Percentiles rank a stretch among this genome's conserved stretches.
Evolutionary conservation across 164 flowering plant genomes (phyloP).

Genomic region (Macadamia tetraphylla): DNA sequence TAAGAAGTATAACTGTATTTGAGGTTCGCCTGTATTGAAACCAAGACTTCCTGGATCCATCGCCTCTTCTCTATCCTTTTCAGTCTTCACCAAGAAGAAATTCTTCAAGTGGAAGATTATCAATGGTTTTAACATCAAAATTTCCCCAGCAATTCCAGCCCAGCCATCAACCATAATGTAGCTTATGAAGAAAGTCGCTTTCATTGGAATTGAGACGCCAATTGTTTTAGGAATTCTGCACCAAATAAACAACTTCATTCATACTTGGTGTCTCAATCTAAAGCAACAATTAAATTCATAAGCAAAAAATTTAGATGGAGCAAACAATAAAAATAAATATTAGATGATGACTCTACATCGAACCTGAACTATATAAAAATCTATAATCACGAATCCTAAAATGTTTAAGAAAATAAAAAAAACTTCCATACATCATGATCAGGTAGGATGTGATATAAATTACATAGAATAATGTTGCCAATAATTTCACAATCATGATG

Average conservation of each 20-base stretch:
- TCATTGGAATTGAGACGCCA: constrained; percentile 85
- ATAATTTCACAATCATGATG: too few relatives aligned
- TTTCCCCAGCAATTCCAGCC: constrained; percentile 92
- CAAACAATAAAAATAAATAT: too few relatives aligned
- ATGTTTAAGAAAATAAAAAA: too few relatives aligned
- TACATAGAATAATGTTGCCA: too few relatives aligned
- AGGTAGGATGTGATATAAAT: too few relatives aligned
- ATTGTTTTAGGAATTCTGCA: constrained; percentile 73
- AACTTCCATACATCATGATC: too few relatives aligned
- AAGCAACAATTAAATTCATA: neutral
- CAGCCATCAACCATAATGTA: constrained; percentile 96
- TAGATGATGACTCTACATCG: too few relatives aligned
- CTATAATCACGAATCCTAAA: too few relatives aligned
- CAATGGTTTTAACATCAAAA: constrained; percentile 69
- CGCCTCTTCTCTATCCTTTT: constrained; percentile 79
- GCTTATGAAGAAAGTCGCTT: constrained; percentile 92
- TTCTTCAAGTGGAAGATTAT: constrained; percentile 70
- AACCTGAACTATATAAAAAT: neutral
- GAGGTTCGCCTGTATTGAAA: constrained; percentile 77
- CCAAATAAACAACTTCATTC: neutral
- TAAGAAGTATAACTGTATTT: constrained; percentile 81
- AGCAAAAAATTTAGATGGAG: neutral
- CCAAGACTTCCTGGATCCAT: constrained; percentile 91
- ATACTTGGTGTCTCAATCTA: neutral
- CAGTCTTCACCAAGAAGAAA: constrained; percentile 78